phyloP scores from a whole-genome alignment of 2,329 filamentous ascomycete species.

The Fusarium denticulatum region DNA sequence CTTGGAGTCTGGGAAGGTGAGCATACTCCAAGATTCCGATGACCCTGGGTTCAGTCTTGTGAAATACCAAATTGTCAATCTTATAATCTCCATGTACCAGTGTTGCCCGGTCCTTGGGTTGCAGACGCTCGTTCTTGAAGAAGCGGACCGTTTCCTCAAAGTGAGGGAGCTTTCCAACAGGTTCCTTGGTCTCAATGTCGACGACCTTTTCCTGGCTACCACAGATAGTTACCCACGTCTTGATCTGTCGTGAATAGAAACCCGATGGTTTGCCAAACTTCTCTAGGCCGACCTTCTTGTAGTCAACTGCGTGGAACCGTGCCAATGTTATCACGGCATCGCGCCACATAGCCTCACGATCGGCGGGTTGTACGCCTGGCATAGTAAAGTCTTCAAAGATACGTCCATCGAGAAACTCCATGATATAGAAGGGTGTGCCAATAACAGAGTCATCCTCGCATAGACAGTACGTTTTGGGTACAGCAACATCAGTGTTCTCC shows the following conservation, averaged over 20 bases:
- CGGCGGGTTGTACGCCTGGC: slow-evolving; percentile 73
- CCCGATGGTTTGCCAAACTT: slow-evolving; percentile 77
- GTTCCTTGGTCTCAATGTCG: slow-evolving; percentile 79
- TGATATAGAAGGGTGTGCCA: slow-evolving; percentile 95
- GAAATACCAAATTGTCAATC: slow-evolving; percentile 90
- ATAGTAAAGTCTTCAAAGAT: slow-evolving; percentile 92
- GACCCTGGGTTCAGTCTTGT: slow-evolving; percentile 85
- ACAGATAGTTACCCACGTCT: slow-evolving; percentile 83
- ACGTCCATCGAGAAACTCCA: slow-evolving; percentile 93
- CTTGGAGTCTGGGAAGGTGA: neutral
- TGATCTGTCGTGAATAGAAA: slow-evolving; percentile 88
- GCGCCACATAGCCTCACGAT: slow-evolving; percentile 85
- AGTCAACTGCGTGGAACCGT: slow-evolving; percentile 81
- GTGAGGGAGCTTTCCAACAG: slow-evolving; percentile 85
- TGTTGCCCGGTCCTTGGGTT: slow-evolving; percentile 80
- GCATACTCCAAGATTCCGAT: slow-evolving; percentile 89
- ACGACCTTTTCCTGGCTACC: slow-evolving; percentile 77
- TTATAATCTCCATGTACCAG: slow-evolving; percentile 98
- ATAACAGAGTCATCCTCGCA: slow-evolving; percentile 85
- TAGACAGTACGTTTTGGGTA: slow-evolving; percentile 83
- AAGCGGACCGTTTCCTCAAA: slow-evolving; percentile 83
- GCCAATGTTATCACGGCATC: slow-evolving; percentile 86
- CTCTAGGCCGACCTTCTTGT: slow-evolving; percentile 72
- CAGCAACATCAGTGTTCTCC: slow-evolving; percentile 80
- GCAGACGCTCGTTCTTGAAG: slow-evolving; percentile 74